Conservation (phyloP, 441 rosid species). For the Arabidopsis hybrid region DNA sequence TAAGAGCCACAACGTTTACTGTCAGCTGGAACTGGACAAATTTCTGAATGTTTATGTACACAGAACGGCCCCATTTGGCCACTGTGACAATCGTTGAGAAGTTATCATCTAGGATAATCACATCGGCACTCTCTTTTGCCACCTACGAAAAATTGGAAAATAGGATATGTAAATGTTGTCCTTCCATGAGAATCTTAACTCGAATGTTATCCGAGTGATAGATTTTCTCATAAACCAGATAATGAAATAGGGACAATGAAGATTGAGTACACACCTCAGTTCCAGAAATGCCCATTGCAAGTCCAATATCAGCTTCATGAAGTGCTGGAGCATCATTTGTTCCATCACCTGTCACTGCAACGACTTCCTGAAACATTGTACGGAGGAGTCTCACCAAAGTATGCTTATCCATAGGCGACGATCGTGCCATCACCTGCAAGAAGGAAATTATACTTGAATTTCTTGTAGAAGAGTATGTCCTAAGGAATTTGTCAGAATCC, state of each 20-base stretch:
- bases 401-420: constrained; percentile 83
- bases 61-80: constrained; percentile 83
- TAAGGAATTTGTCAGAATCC: neutral
- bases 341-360: constrained; percentile 85
- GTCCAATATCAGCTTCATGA: constrained; percentile 82
- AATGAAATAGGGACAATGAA: constrained; percentile 16
- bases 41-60: constrained; percentile 77
- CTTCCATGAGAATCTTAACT: neutral
- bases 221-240: neutral
- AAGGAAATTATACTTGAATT: constrained; percentile 16
- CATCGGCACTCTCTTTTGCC: constrained; percentile 81
- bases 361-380: constrained; percentile 77
- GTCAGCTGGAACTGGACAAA: constrained; percentile 77
- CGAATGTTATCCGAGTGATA: neutral
- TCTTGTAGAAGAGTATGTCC: neutral
- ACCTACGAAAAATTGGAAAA: constrained; percentile 51
- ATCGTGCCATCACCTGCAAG: constrained; percentile 77
- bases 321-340: constrained; percentile 90
- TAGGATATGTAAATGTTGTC: neutral
- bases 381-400: constrained; percentile 70
- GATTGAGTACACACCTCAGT: constrained; percentile 63
- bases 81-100: constrained; percentile 76
- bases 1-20: constrained; percentile 68
- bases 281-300: constrained; percentile 88
- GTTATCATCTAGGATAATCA: constrained; percentile 71